Conservation (phyloP, 2,329 filamentous ascomycete genomes). For the Decorospora gaudefroyi region DNA sequence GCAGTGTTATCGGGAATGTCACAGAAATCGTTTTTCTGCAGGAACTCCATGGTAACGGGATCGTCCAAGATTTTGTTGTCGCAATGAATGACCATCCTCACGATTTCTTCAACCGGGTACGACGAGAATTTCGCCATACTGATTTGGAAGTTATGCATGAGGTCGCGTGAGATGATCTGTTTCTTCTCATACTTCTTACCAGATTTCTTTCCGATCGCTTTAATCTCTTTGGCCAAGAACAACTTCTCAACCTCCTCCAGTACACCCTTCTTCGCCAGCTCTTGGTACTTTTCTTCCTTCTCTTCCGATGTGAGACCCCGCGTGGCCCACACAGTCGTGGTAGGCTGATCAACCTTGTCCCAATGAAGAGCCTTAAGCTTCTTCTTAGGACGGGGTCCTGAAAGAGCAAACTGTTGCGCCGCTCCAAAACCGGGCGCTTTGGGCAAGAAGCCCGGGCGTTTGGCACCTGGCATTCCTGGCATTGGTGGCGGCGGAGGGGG, state of each 20-base stretch:
- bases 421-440: conserved; percentile 60
- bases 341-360: conserved; percentile 95
- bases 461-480: conserved; percentile 63
- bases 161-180: conserved; percentile 88
- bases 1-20: conserved; percentile 87
- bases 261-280: conserved; percentile 91
- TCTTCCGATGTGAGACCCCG: conserved; percentile 84
- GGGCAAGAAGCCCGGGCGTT: conserved; percentile 73
- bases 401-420: conserved; percentile 67
- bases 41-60: conserved; percentile 90
- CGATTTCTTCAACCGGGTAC: conserved; percentile 78
- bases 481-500: conserved; percentile 54
- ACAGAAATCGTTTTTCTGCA: conserved; percentile 90
- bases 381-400: conserved; percentile 91
- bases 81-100: conserved; percentile 94
- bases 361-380: conserved; percentile 99
- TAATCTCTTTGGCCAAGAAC: conserved; percentile 97
- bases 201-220: conserved; percentile 71
- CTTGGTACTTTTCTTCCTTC: conserved; percentile 93
- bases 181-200: conserved; percentile 94
- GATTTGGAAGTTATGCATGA: conserved; percentile 65
- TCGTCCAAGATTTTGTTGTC: conserved; percentile 88
- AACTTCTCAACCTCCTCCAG: conserved; percentile 96
- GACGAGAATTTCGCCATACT: conserved; percentile 92
- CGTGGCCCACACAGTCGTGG: conserved; percentile 89